Evolutionary conservation across 2,329 filamentous ascomycete species (phyloP), one percentile per base, ranked within the genome.

Genomic region (Bretziella fagacearum): DNA sequence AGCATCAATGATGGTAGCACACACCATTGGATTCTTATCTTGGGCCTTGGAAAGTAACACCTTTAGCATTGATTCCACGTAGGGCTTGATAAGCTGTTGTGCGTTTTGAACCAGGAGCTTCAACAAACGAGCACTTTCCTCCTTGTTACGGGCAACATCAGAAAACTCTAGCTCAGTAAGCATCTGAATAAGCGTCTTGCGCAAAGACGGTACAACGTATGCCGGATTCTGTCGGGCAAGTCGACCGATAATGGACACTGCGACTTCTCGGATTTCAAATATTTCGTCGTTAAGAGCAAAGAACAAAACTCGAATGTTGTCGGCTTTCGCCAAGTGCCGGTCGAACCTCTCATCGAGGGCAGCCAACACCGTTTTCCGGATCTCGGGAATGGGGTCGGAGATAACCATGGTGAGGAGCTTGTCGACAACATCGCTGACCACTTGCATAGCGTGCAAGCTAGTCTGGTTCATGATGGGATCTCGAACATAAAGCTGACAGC

Each of bases 381-480:
- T 99, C 54, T 82, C 82, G 11, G 86, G 74, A 55, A 95, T 85
- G 1, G 81, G 79, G 58, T 99, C 91, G 11, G 89, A 91, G 23
- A 98, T 84, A 43, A 86, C 89, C 32, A 96, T 87, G 0, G 89
- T 95, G 52, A 98, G 69, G 1, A 99, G 74, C 58, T 91, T 95
- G 63, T 96, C 87, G 50, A 99, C 94, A 26, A 99, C 91, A 60
- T 98, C 91, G 47, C 89, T 84, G 39, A 99, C 93, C 23, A 98
- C 91, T 59, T 95, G 86, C 33, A 96, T 84, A 1, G 91, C 89
- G 60, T 98, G 91, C 54, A 89, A 84, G 60, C 91, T 96, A 5
- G 89, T 95, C 64, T 99, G 91, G 56, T 94, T 91, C 56, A 98
- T 86, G 54, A 98, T 96, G 0, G 91, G 91, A 59, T 99, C 93